Percentiles rank a stretch among this genome's conserved stretches.
phyloP scores from a whole-genome alignment of 2,329 filamentous ascomycete species.

The Trichophyton simii region DNA sequence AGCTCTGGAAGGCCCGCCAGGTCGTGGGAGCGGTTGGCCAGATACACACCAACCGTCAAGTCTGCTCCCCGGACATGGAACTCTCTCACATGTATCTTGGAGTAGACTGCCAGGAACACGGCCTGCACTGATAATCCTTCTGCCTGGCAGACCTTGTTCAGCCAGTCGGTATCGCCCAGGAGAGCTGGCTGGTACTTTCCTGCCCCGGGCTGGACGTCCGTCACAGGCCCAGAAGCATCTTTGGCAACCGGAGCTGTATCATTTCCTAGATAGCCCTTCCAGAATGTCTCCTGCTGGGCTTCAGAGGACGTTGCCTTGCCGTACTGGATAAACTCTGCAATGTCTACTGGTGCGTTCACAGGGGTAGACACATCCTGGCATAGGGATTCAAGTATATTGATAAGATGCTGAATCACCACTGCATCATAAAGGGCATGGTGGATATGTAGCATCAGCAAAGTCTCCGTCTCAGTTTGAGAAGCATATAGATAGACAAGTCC shows the following conservation, averaged over 20 bases:
- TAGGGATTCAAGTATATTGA: slow-evolving; percentile 39
- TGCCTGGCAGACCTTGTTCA: slow-evolving; percentile 36
- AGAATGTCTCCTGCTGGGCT: slow-evolving; percentile 31
- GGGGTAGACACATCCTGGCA: slow-evolving; percentile 24
- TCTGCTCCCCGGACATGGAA: slow-evolving; percentile 16
- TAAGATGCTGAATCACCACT: slow-evolving; percentile 56
- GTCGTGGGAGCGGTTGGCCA: slow-evolving; percentile 58
- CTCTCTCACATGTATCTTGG: slow-evolving; percentile 20
- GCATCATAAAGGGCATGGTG: slow-evolving; percentile 87
- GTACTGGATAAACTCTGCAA: slow-evolving; percentile 33
- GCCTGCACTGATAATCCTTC: slow-evolving; percentile 57
- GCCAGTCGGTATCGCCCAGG: slow-evolving; percentile 26
- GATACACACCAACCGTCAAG: slow-evolving; percentile 64
- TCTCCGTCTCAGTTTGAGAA: slow-evolving; percentile 20
- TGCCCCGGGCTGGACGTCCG: neutral
- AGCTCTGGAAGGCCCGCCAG: slow-evolving; percentile 39
- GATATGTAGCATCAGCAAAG: slow-evolving; percentile 44
- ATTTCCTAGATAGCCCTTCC: slow-evolving; percentile 28
- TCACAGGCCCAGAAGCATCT: neutral
- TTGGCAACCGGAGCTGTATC: neutral
- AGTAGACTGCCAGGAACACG: slow-evolving; percentile 61
- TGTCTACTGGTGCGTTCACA: slow-evolving; percentile 18
- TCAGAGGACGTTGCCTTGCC: slow-evolving; percentile 18
- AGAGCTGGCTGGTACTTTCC: slow-evolving; percentile 38
- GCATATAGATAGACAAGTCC: slow-evolving; percentile 26